phyloP scores from a whole-genome alignment of 345 rosid genomes.

The Sonneratia alba region DNA sequence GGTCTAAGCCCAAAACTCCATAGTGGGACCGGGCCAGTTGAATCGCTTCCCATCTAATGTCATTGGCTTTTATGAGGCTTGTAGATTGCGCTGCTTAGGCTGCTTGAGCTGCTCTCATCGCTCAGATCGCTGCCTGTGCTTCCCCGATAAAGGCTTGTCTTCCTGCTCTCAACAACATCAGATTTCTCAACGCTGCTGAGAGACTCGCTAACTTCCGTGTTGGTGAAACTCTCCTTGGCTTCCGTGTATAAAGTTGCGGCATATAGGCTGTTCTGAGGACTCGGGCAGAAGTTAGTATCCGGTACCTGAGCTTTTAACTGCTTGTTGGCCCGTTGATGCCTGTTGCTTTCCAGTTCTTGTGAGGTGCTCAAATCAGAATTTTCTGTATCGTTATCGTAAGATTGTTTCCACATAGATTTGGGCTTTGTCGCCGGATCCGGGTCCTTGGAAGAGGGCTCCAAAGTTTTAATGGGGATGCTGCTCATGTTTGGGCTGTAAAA shows the following conservation, averaged over 20 bases:
- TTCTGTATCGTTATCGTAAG: constrained; percentile 21
- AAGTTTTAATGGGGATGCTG: constrained; percentile 14
- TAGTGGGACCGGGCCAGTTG: constrained; percentile 43
- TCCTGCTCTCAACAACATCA: constrained; percentile 50
- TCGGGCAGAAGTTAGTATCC: constrained; percentile 34
- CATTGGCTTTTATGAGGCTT: constrained; percentile 88
- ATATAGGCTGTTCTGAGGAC: constrained; percentile 55
- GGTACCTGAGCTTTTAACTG: constrained; percentile 21
- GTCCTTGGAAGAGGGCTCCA: constrained; percentile 16
- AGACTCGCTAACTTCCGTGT: constrained; percentile 59
- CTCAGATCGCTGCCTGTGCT: constrained; percentile 83
- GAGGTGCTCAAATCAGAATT: constrained; percentile 29
- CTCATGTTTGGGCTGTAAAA: constrained; percentile 20
- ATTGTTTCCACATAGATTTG: constrained; percentile 25
- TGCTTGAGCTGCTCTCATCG: constrained; percentile 87
- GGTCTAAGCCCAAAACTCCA: constrained; percentile 44
- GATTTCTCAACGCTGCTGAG: constrained; percentile 41
- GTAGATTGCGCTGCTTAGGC: constrained; percentile 46
- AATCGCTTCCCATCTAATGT: constrained; percentile 80
- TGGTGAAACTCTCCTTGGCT: constrained; percentile 72
- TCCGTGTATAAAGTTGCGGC: constrained; percentile 47
- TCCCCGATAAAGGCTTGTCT: constrained; percentile 52
- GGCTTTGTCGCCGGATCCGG: constrained; percentile 19
- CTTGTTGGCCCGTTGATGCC: constrained; percentile 21
- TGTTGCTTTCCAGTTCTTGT: constrained; percentile 25